A percentile compares a stretch with the other conserved stretches of the same genome.
phyloP scores from a whole-genome alignment of 441 rosid species.

The Macaranga tanarius region DNA sequence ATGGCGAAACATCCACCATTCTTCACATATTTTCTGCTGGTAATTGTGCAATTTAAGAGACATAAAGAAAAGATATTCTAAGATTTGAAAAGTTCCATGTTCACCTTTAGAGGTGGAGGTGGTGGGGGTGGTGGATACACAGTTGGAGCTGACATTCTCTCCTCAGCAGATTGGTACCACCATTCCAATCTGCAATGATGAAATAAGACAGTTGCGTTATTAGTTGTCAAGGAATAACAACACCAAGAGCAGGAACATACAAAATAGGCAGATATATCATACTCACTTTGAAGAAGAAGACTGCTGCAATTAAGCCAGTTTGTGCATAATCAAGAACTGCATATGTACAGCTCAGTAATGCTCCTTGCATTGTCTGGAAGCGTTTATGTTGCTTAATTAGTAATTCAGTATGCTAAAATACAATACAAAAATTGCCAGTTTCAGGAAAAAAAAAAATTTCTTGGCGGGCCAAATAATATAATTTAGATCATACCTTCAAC shows the following conservation, averaged over 20 bases:
- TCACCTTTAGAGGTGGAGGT: conserved; percentile 93
- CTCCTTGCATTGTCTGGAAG: conserved; percentile 77
- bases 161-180: conserved; percentile 99
- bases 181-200: conserved; percentile 57
- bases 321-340: conserved; percentile 92
- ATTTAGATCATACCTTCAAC: conserved; percentile 64
- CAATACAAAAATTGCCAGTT: conserved; percentile 10
- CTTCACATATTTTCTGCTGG: neutral
- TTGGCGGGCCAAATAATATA: conserved; percentile 4
- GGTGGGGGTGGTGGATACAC: conserved; percentile 99
- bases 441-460: neutral
- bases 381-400: neutral
- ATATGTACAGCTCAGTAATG: conserved; percentile 75
- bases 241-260: neutral
- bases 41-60: neutral
- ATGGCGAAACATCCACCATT: neutral
- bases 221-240: neutral
- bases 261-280: conserved; percentile 10
- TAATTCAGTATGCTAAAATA: conserved; percentile 14
- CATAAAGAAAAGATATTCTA: conserved; percentile 4
- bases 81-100: conserved; percentile 4
- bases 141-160: conserved; percentile 97
- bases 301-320: conserved; percentile 95
- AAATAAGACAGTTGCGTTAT: neutral
- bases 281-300: conserved; percentile 91